Evolutionary conservation across 108 stramenopile genomes (phyloP).

Genomic region (Thalassiosira profunda): DNA sequence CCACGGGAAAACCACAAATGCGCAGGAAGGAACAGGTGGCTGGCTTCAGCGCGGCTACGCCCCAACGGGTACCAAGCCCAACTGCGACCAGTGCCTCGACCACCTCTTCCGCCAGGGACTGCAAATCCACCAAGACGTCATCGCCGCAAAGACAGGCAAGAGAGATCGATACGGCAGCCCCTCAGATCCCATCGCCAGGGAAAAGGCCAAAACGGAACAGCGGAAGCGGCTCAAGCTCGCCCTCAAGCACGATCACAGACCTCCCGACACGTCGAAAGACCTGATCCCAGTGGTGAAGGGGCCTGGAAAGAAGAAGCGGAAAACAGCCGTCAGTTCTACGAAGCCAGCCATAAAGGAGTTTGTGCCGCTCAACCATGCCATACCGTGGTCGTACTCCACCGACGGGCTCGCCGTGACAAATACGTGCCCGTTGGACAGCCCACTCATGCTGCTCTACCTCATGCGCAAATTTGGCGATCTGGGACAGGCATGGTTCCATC

Average conservation of each 20-base stretch:
- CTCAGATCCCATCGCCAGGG: no score
- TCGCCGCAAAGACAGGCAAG: not conserved
- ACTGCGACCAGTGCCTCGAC: not conserved
- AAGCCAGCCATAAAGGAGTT: not conserved
- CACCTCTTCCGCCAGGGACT: not conserved
- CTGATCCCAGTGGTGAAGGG: not conserved
- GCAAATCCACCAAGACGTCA: not conserved
- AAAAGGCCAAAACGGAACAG: no score
- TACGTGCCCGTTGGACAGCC: not conserved
- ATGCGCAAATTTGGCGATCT: no score
- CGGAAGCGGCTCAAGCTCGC: no score
- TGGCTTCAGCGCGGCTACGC: not conserved
- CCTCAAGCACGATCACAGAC: not conserved
- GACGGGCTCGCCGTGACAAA: not conserved
- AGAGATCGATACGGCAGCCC: not conserved
- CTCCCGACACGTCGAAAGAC: not conserved
- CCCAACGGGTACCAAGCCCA: not conserved
- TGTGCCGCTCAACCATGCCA: not conserved
- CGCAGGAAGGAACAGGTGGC: not conserved
- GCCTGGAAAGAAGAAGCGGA: not conserved
- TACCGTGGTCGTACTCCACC: not conserved
- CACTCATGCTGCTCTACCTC: not conserved
- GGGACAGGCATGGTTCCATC: no score
- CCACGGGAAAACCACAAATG: not conserved
- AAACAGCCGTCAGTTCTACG: not conserved